Evolutionary conservation across 805 yeast genomes (phyloP).

Genomic region (Limtongia smithiae): DNA sequence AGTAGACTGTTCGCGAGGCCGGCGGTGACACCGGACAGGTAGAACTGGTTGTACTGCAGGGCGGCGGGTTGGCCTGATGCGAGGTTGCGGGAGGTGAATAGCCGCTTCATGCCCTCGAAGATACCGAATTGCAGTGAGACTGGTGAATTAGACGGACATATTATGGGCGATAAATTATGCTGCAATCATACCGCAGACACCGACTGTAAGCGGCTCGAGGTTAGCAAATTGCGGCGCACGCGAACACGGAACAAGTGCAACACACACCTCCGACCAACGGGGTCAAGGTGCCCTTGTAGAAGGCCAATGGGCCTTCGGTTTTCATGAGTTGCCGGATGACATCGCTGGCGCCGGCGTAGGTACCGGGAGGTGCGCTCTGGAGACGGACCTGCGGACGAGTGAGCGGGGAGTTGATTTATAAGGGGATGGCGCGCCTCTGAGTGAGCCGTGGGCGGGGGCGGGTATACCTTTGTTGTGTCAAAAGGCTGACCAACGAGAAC

Average conservation of each 20-base stretch:
- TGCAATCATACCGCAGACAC: conserved; percentile 64
- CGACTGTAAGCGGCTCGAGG: conserved; percentile 51
- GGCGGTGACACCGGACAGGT: conserved; percentile 82
- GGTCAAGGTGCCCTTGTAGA: conserved; percentile 90
- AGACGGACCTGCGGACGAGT: conserved; percentile 77
- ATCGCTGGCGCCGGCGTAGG: conserved; percentile 68
- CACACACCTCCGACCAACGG: conserved; percentile 71
- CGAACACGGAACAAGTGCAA: too few relatives aligned
- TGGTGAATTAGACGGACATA: not conserved
- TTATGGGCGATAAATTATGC: not conserved
- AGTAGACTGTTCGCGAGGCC: conserved; percentile 86
- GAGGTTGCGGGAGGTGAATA: conserved; percentile 48
- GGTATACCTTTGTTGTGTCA: conserved; percentile 29
- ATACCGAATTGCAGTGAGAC: conserved; percentile 91
- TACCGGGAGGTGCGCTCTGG: conserved; percentile 80
- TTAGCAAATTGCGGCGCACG: conserved; percentile 45
- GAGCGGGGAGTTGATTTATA: not conserved
- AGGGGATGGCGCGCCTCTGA: not conserved
- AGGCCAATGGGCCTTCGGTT: conserved; percentile 81
- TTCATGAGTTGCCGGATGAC: conserved; percentile 67
- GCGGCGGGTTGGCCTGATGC: conserved; percentile 35
- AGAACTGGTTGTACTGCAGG: conserved; percentile 63
- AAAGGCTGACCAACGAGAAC: conserved; percentile 79
- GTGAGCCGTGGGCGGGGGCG: too few relatives aligned
- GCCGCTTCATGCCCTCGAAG: conserved; percentile 88